phyloP scores from a whole-genome alignment of 148 eudicot species.

The Silene conica region DNA sequence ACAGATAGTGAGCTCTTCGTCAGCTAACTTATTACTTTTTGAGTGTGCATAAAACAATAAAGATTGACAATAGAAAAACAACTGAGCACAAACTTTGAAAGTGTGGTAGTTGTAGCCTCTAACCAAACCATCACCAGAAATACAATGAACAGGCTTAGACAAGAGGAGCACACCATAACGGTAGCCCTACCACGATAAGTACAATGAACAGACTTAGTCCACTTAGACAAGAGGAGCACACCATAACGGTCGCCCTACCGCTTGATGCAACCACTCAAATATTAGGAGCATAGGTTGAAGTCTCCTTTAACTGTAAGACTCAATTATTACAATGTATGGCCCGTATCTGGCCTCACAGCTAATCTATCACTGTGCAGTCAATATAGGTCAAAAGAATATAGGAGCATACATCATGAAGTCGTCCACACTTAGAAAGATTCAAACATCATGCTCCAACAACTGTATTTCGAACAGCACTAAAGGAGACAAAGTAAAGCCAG shows the following conservation, averaged over 20 bases:
- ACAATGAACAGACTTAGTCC: neutral
- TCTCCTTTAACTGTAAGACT: neutral
- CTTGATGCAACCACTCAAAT: neutral
- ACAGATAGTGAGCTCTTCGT: neutral
- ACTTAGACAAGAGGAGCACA: neutral
- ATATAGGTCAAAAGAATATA: conserved; percentile 31
- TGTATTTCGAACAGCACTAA: neutral
- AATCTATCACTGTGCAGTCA: conserved; percentile 32
- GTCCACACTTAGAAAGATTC: conserved; percentile 19
- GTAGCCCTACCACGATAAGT: neutral
- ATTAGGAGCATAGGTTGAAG: neutral
- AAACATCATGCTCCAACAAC: conserved; percentile 32
- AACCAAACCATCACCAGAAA: neutral
- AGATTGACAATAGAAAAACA: neutral
- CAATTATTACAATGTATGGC: conserved; percentile 17
- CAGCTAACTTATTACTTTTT: neutral
- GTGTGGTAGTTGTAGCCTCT: neutral
- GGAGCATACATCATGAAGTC: conserved; percentile 35
- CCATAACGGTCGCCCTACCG: neutral
- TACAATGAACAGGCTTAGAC: neutral
- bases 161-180: neutral
- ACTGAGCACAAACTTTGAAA: neutral
- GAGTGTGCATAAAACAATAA: neutral
- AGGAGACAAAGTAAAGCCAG: neutral
- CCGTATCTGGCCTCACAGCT: conserved; percentile 36